Percentiles rank a stretch among this genome's conserved stretches.
These are phyloP conservation scores for Orbilia blumenaviensis DNA, from an alignment of 2,329 filamentous ascomycete genomes.

Conservation along the genomic window DNA sequence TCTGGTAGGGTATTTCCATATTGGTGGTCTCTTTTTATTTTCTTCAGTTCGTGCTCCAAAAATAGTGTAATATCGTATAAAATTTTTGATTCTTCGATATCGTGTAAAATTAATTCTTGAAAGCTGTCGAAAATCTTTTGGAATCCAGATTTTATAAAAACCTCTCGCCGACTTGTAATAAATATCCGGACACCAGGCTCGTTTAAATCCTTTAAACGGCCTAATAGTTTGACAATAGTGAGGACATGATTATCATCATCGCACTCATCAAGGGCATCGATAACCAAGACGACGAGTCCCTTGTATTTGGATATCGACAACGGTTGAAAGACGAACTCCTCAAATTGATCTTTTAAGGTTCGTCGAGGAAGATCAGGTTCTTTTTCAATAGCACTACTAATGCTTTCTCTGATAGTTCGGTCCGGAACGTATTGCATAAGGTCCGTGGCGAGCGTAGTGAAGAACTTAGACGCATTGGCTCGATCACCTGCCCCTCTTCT, in stretches of 20 bases:
- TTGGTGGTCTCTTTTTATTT: not conserved
- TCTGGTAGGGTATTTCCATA: slow-evolving; percentile 41
- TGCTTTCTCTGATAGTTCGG: not conserved
- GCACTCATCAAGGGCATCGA: slow-evolving; percentile 60
- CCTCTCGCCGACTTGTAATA: slow-evolving; percentile 30
- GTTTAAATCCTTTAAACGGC: not conserved
- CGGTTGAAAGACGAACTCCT: not conserved
- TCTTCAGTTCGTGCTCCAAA: slow-evolving; percentile 51
- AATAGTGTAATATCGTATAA: not conserved
- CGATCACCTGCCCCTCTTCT: not conserved
- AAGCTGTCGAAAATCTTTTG: not conserved
- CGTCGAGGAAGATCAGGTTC: not conserved
- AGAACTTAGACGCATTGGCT: not conserved
- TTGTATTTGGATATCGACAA: not conserved
- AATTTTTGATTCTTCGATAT: not conserved
- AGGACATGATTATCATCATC: slow-evolving; percentile 54
- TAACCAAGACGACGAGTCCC: slow-evolving; percentile 40
- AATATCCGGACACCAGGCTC: slow-evolving; percentile 27
- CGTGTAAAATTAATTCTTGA: not conserved
- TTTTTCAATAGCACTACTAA: not conserved
- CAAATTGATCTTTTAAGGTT: not conserved
- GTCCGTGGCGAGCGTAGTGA: not conserved
- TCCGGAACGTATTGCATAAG: not conserved
- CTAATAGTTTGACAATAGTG: slow-evolving; percentile 56
- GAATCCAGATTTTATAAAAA: not conserved